These are phyloP conservation scores for Dipteronia dyeriana DNA, from an alignment of 345 rosid genomes.

Conservation along the genomic window DNA sequence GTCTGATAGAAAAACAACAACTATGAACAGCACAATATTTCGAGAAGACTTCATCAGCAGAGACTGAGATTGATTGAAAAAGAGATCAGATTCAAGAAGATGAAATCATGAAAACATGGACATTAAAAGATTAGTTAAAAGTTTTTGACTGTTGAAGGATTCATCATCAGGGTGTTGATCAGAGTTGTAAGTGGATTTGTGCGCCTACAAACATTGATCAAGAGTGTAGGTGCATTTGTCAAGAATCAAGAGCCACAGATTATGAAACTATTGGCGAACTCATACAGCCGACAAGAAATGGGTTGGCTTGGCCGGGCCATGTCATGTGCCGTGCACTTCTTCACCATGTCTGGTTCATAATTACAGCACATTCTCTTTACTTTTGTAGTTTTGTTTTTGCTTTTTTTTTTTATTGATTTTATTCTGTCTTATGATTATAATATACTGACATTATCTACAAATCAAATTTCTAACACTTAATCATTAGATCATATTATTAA, in stretches of 20 bases:
- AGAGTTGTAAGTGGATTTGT: not conserved
- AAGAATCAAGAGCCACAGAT: too few species aligned
- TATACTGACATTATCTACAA: too few species aligned
- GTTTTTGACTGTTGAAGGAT: not conserved
- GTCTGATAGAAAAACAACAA: not conserved
- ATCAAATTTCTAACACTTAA: too few species aligned
- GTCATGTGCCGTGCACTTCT: not conserved
- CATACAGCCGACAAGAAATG: too few species aligned
- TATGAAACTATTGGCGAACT: too few species aligned
- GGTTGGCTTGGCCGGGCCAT: too few species aligned
- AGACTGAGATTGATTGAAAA: not conserved
- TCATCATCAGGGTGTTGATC: too few species aligned
- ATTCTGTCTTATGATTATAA: too few species aligned
- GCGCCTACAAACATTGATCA: not conserved
- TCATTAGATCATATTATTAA: too few species aligned
- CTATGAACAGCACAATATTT: not conserved
- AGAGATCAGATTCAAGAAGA: not conserved
- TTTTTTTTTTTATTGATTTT: too few species aligned
- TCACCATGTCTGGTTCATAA: not conserved
- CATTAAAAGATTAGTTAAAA: not conserved
- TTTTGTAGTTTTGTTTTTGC: too few species aligned
- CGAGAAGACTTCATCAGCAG: not conserved
- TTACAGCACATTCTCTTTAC: too few species aligned
- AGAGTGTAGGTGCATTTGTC: not conserved
- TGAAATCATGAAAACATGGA: not conserved